Evolutionary conservation across 1,139 yeast species (phyloP), one percentile per base, ranked within the genome.

Genomic region (Suhomyces ambrosiae): DNA sequence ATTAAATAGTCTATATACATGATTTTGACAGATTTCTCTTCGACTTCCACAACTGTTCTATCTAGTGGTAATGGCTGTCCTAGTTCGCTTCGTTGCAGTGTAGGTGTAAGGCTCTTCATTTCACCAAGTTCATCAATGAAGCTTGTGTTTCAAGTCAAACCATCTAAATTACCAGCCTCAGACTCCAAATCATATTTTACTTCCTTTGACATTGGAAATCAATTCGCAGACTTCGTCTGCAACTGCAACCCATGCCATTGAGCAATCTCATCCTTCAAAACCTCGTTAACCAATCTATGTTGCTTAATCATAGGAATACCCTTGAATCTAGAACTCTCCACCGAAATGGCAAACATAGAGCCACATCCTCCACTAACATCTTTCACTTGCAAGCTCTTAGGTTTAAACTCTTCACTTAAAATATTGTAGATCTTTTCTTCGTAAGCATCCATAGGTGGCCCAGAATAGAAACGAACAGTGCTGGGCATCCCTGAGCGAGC

Each of bases 301-400:
- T 92, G 99, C 57, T 89, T 89, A 47, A 92, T 74, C 81, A 87
- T 86, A 3, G 87, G 70, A 30, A 86, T 58, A 0, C 95, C 96
- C 50, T 84, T 80, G 64, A 92, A 92, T 54, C 79, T 69, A 2
- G 69, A 71, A 40, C 95, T 83, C 27, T 82, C 86, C 15, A 94
- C 78, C 44, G 76, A 69, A 35, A 92, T 92, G 31, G 96, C 89
- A 65, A 88, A 94, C 97, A 92, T 92, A 3, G 97, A 89, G 0
- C 99, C 99, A 65, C 98, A 94, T 0, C 99, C 98, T 15, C 77
- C 97, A 17, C 94, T 82, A 4, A 90, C 82, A 58, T 92, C 98
- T 47, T 72, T 71, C 7, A 90, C 96, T 33, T 73, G 71, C 34
- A 89, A 65, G 30, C 63, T 65, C 23, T 65, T 58, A 1, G 97